phyloP scores from a whole-genome alignment of 345 rosid genomes.

The sweet orange (Citrus sinensis) region DNA sequence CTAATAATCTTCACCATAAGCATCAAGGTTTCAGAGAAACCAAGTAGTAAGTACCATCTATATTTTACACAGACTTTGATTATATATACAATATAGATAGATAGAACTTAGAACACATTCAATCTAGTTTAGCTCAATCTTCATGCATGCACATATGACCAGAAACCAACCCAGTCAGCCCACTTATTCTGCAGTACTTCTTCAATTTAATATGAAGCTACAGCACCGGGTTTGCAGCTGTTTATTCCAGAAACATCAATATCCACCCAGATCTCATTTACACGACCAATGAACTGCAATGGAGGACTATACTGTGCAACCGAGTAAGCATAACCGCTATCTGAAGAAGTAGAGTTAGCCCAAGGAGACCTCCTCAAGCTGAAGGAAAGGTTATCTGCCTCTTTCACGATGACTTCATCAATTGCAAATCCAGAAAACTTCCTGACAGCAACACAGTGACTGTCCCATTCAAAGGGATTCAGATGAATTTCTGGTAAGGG shows the following conservation, averaged over 20 bases:
- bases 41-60: background rate
- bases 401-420: conserved; percentile 39
- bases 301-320: conserved; percentile 68
- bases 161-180: background rate
- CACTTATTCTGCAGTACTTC: conserved; percentile 10
- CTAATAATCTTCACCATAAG: background rate
- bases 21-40: background rate
- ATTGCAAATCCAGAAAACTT: conserved; percentile 62
- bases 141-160: background rate
- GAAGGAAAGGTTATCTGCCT: conserved; percentile 48
- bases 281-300: conserved; percentile 48
- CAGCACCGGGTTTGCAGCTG: conserved; percentile 18
- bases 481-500: conserved; percentile 56
- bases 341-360: conserved; percentile 36
- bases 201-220: conserved; percentile 31
- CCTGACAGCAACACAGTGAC: conserved; percentile 52
- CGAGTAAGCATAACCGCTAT: conserved; percentile 46
- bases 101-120: background rate
- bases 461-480: conserved; percentile 36
- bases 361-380: conserved; percentile 59
- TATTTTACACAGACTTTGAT: background rate
- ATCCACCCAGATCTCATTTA: conserved; percentile 71
- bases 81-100: background rate
- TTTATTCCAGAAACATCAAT: conserved; percentile 25
- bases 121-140: background rate